Conservation (phyloP, 2,329 filamentous ascomycete genomes). For the Fusarium foetens region DNA sequence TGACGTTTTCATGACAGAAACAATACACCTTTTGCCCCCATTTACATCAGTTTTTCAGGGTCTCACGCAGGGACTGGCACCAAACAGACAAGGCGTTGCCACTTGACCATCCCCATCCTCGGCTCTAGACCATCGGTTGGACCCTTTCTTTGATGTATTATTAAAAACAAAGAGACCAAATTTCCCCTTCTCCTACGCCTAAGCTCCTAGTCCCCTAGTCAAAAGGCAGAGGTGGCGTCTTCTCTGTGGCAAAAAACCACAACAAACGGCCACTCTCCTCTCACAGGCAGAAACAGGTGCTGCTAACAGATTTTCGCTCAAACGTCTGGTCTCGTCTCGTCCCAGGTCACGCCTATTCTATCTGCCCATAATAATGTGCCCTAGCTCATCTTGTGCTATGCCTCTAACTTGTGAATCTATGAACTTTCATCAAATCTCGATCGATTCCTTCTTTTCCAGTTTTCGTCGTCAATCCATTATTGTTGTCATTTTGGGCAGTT, state of each 20-base stretch:
- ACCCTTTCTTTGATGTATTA: not conserved
- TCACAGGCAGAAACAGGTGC: slow-evolving; percentile 6
- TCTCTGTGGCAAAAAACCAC: slow-evolving; percentile 22
- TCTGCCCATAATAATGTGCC: slow-evolving; percentile 34
- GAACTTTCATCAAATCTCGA: slow-evolving; percentile 12
- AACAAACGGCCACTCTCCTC: slow-evolving; percentile 4
- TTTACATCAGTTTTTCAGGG: slow-evolving; percentile 12
- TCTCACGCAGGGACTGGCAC: slow-evolving; percentile 16
- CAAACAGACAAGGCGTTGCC: not conserved
- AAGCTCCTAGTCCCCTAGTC: not conserved
- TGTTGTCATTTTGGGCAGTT: slow-evolving; percentile 20
- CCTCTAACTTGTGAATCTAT: slow-evolving; percentile 14
- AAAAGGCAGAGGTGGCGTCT: slow-evolving; percentile 14
- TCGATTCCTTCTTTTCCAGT: not conserved
- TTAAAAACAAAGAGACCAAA: slow-evolving; percentile 5
- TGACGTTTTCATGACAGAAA: slow-evolving; percentile 22
- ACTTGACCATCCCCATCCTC: not conserved
- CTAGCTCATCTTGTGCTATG: slow-evolving; percentile 27
- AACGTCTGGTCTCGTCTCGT: slow-evolving; percentile 3
- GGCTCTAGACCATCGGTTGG: not conserved
- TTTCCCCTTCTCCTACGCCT: not conserved
- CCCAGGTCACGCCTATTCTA: slow-evolving; percentile 21
- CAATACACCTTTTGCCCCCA: not conserved
- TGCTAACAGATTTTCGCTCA: slow-evolving; percentile 22
- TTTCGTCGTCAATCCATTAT: not conserved